Evolutionary conservation across 2,329 filamentous ascomycete genomes (phyloP), one percentile per base, ranked within the genome.

Genomic region (Neopestalotiopsis rosae): DNA sequence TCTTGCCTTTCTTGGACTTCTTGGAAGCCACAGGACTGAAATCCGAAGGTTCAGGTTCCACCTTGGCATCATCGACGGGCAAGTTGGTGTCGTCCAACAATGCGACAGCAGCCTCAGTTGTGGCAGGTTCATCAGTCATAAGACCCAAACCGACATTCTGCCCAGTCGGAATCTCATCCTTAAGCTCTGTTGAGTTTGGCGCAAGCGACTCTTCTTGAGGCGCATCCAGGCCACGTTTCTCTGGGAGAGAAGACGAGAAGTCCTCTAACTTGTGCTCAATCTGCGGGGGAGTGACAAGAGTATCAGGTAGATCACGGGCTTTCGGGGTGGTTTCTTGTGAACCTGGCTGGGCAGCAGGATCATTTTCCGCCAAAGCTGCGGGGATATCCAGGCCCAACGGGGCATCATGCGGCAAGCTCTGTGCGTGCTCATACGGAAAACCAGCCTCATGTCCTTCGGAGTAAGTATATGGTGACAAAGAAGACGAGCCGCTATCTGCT

Each of bases 101-200:
- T 12, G 65, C 40, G 14, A 38, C 52, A 17, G 59, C 65, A 13
- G 52, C 68, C 7, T 32, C 65, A 30, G 59, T 38, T n/a, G 30
- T 61, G 28, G 56, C 65, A 24, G 63, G 64, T 4, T 56, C 24
- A 24, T 45, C 57, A 49, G 45, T 38, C 38, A 49, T 30, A 2
- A 42, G 20, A 28, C 58, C 58, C 17, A 67, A 32, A 30, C 30
- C 65, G 24, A 14, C 40, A 40, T 20, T 20, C 20, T 52, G 32
- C 28, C 52, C 14, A 12, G 38, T n/a, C 5, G 67, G 13, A 30
- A 24, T 3, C 3, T 67, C 32, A 28, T 63, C 32, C 9, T 80
- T 85, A 71, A 80, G 76, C 69, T 83, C 79, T 72, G 83, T 83
- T 6, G 80, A 81, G 69, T 79, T 81, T 17, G 82, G 69, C 49